Evolutionary conservation across 768 basidiomycete genomes (phyloP).

Genomic region (Lentinula sp.): DNA sequence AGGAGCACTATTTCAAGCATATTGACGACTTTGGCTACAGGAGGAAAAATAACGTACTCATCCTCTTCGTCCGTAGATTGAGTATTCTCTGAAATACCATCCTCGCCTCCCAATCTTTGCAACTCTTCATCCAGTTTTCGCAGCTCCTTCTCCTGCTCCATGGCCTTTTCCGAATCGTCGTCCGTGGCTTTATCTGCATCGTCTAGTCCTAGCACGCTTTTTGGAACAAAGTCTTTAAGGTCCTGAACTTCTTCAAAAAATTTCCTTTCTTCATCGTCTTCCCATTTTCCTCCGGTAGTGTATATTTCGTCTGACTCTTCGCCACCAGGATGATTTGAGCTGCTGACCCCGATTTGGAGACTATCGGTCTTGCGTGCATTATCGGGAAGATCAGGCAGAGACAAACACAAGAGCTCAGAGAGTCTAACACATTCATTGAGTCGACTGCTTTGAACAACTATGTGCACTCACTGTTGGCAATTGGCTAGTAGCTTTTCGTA

Average conservation of each 20-base stretch:
- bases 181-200: slow-evolving; percentile 31
- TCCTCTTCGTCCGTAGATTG: slow-evolving; percentile 30
- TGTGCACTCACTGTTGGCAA: slow-evolving; percentile 72
- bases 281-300: slow-evolving; percentile 82
- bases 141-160: slow-evolving; percentile 59
- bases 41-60: slow-evolving; percentile 24
- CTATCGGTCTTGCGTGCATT: slow-evolving; percentile 77
- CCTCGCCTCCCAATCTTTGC: slow-evolving; percentile 45
- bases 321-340: slow-evolving; percentile 26
- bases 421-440: slow-evolving; percentile 40
- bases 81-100: slow-evolving; percentile 12
- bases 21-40: background rate
- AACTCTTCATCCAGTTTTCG: slow-evolving; percentile 75
- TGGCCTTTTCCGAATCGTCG: slow-evolving; percentile 35
- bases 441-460: background rate
- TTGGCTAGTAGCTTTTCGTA: slow-evolving; percentile 89
- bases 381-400: slow-evolving; percentile 80
- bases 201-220: slow-evolving; percentile 76
- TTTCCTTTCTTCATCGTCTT: slow-evolving; percentile 91
- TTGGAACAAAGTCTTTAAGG: slow-evolving; percentile 87
- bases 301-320: slow-evolving; percentile 56
- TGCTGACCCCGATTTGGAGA: slow-evolving; percentile 62
- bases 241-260: slow-evolving; percentile 95
- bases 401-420: slow-evolving; percentile 84
- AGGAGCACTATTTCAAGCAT: slow-evolving; percentile 22